Evolutionary conservation across 768 basidiomycete genomes (phyloP).

Genomic region (Lactarius tabidus): DNA sequence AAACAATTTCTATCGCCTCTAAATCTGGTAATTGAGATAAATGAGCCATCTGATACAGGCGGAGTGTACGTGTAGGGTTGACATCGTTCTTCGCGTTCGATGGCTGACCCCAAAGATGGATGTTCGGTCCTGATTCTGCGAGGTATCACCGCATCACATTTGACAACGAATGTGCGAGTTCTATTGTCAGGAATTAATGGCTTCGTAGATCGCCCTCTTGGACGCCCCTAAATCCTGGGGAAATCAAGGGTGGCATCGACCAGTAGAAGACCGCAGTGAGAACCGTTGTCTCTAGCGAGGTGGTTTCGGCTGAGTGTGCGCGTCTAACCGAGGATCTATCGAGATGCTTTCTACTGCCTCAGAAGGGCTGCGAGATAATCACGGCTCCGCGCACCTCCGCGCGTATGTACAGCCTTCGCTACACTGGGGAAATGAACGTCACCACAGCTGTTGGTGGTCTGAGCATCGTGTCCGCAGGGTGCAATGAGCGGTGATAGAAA

Average conservation of each 20-base stretch:
- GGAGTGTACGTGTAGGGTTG: not conserved
- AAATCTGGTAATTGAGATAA: not conserved
- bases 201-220: not conserved
- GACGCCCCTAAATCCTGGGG: not conserved
- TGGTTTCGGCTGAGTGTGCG: not conserved
- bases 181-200: not conserved
- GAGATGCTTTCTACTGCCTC: not conserved
- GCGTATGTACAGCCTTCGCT: not conserved
- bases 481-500: not conserved
- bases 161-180: not conserved
- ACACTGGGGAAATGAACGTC: not conserved
- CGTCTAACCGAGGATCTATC: not conserved
- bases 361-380: not conserved
- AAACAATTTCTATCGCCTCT: not conserved
- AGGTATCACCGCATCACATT: not conserved
- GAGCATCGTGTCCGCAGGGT: not conserved
- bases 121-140: not conserved
- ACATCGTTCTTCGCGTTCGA: not conserved
- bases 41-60: not conserved
- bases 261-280: not conserved
- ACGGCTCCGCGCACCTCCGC: not conserved
- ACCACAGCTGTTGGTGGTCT: not conserved
- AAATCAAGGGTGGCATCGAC: not conserved
- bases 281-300: not conserved
- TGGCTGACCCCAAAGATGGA: not conserved